Conservation (phyloP, 2,329 filamentous ascomycete genomes). For the Ceratocystis variospora region DNA sequence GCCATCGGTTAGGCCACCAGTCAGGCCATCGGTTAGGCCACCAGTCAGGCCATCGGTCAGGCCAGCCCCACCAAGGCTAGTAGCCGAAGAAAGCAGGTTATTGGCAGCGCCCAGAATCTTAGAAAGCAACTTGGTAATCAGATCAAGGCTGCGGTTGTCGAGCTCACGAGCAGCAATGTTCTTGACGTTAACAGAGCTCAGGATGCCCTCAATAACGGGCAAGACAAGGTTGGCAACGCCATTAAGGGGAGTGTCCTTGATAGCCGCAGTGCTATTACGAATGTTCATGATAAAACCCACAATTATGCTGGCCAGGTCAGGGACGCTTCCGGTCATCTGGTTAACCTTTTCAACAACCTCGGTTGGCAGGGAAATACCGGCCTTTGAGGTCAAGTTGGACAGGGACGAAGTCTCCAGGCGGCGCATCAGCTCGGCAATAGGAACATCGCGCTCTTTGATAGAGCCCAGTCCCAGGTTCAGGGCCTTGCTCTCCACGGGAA, state of each 20-base stretch:
- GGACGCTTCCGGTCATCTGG: background rate
- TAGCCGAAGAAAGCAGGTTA: background rate
- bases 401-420: background rate
- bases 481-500: no score
- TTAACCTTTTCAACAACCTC: constrained; percentile 9
- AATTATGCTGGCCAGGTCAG: constrained; percentile 10
- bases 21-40: background rate
- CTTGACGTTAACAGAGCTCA: background rate
- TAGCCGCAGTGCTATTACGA: background rate
- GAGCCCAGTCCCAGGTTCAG: no score
- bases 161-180: background rate
- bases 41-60: background rate
- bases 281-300: constrained; percentile 10
- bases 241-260: constrained; percentile 5
- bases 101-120: background rate
- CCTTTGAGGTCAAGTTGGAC: background rate
- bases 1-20: background rate
- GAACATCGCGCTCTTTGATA: background rate
- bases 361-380: constrained; percentile 6
- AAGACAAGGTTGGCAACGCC: constrained; percentile 9
- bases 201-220: constrained; percentile 15
- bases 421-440: background rate
- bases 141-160: background rate
- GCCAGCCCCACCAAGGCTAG: background rate
- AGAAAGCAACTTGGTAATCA: constrained; percentile 11